Evolutionary conservation across 192 early-diverging fungal species (phyloP), one percentile per base, ranked within the genome.

Genomic region (Coemansia sp.): DNA sequence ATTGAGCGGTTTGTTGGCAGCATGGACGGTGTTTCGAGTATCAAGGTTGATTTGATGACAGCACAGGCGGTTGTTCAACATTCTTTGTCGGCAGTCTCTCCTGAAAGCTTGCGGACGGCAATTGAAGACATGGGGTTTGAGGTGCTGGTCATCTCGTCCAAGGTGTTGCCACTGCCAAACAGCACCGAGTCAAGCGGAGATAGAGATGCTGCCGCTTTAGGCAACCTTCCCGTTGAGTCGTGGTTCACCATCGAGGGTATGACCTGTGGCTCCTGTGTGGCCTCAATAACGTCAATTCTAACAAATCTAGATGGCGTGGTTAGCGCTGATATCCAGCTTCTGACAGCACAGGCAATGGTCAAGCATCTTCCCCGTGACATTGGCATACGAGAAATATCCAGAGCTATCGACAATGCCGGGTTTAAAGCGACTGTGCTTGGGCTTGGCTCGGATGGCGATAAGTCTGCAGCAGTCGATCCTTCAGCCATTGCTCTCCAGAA

Each of bases 221-320:
- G 74, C 8, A 48, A 49, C 5, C 46, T 39, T 21, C 69, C 74
- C 25, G 65, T 67, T 3, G 69, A 71, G 2, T 67, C 69, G 9
- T 78, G 69, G 68, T 78, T 71, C 43, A 67, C 42, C 18, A 80
- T 98, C 9, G 81, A 80, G 33, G 96, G 96, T 6, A 98, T 98
- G 96, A 96, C 96, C 17, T 98, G 95, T 72, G 87, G 93, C 4
- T 85, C 89, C 0, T 98, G 96, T 66, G 94, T 98, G 0, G 83
- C 83, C 14, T 84, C 85, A 2, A 86, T 98, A 27, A 91, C 94
- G 67, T 83, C 80, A n/a, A 68, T 86, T 5, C 62, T 96, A 21
- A 62, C 69, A 9, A 64, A 47, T 7, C 65, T 83, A 12, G 71
- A 82, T 0, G 93, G 91, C 40, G 82, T 98, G 2, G 46, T 72